Evolutionary conservation across 129 eudicot genomes (phyloP).

Genomic region (Cynara cardunculus): DNA sequence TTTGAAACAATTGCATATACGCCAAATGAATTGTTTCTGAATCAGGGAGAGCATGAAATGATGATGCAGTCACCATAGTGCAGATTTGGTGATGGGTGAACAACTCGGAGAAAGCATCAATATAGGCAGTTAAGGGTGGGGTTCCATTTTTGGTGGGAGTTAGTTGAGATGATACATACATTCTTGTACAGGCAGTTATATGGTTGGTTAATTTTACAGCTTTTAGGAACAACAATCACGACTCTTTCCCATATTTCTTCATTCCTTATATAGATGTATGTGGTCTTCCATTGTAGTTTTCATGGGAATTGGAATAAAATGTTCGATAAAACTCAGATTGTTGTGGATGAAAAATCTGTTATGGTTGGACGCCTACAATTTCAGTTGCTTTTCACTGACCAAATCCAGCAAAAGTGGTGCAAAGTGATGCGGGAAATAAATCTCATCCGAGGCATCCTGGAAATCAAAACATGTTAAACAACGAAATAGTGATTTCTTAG

Average conservation of each 20-base stretch:
- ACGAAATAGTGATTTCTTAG: neutral
- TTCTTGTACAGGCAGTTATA: constrained; percentile 30
- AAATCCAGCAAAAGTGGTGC: neutral
- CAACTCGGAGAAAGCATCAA: neutral
- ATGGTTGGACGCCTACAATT: neutral
- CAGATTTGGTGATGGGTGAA: constrained; percentile 10
- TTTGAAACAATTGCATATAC: constrained; percentile 5
- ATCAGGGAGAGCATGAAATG: neutral
- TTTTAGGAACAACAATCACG: constrained; percentile 23
- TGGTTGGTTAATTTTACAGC: constrained; percentile 26
- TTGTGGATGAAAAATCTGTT: neutral
- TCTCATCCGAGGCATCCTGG: too few relatives aligned
- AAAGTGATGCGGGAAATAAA: neutral
- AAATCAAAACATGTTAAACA: too few relatives aligned
- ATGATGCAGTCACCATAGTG: neutral
- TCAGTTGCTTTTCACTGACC: neutral
- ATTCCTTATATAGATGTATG: constrained; percentile 33
- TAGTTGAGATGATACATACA: constrained; percentile 14
- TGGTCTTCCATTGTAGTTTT: constrained; percentile 1
- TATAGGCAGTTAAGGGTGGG: neutral
- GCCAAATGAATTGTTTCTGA: neutral
- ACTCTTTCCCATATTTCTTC: constrained; percentile 27
- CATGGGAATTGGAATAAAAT: constrained; percentile 11
- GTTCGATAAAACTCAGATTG: neutral
- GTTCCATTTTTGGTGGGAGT: constrained; percentile 44